phyloP scores from a whole-genome alignment of 2,329 filamentous ascomycete species.

The Diaporthe sp. region DNA sequence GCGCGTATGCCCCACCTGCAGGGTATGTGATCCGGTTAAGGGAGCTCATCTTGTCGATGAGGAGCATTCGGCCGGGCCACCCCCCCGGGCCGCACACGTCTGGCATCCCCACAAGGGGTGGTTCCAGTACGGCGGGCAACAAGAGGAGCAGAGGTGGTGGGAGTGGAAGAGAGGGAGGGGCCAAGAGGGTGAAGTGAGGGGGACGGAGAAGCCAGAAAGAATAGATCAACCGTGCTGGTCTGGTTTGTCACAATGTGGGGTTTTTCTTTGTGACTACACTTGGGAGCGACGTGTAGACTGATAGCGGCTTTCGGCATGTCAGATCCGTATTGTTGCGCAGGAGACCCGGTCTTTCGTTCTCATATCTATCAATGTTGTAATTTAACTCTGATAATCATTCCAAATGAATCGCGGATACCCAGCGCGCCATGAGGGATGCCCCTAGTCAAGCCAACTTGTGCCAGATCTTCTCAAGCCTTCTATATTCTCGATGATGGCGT shows the following conservation, averaged over 20 bases:
- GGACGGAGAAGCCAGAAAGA: not conserved
- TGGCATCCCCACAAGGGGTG: slow-evolving; percentile 12
- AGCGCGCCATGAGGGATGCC: not conserved
- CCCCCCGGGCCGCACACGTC: not conserved
- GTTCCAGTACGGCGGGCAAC: slow-evolving; percentile 7
- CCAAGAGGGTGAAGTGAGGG: slow-evolving; percentile 32
- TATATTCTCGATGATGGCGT: not conserved
- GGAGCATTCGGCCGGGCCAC: slow-evolving; percentile 34
- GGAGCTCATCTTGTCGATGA: slow-evolving; percentile 42
- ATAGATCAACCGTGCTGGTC: not conserved
- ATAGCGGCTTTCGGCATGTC: not conserved
- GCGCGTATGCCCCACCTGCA: slow-evolving; percentile 39
- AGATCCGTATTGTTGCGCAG: not conserved
- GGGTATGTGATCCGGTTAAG: slow-evolving; percentile 45
- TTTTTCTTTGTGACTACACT: not conserved
- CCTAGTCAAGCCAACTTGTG: not conserved
- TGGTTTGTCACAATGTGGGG: not conserved
- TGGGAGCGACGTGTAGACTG: not conserved
- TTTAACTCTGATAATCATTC: not conserved
- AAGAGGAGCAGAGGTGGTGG: slow-evolving; percentile 30
- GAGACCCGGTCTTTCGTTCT: not conserved
- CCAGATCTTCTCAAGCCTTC: not conserved
- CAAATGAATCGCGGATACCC: not conserved
- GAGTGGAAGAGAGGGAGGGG: slow-evolving; percentile 30
- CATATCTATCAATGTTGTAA: not conserved